Evolutionary conservation across 1,284 basidiomycete genomes (phyloP), one percentile per base, ranked within the genome.

Genomic region (Trichosporon sp.): DNA sequence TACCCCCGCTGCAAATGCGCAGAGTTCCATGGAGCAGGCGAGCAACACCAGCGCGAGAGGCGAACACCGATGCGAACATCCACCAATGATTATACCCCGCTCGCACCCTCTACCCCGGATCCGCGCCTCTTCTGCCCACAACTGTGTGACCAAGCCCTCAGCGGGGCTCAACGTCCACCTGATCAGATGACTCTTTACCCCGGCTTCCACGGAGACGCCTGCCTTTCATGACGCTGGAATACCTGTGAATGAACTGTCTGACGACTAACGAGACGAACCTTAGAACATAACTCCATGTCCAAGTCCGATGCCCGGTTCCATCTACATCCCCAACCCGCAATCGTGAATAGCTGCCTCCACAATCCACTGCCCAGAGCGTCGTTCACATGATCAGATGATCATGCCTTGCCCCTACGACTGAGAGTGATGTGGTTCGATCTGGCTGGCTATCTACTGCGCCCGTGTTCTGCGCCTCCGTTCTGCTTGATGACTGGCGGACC

Each of bases 241-340:
- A 26, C n/a, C 31, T 10, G 6, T 37, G 35, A 32, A n/a, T 16
- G 6, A 37, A 16, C 32, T 8, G 4, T 8, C 11, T 5, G 2
- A n/a, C 59, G 31, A 63, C 19, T 54, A 26, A 54, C 19, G 51
- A 21, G 10, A n/a, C 7, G 51, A 16, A 5, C 7, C 51, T 26
- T 19, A 31, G 59, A 3, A 31, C 31, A 37, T 8, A 35, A 16
- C 14, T 63, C 59, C 32, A 63, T 35, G 32, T 5, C 4, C 59
- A 63, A 63, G 59, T 63, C 59, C 59, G 59, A 63, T 63, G 19
- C 4, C 59, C 59, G 59, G 59, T 63, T 31, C 26, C 59, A 35
- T n/a, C 31, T 35, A 14, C 31, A 54, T 54, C 51, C 51, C 51
- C 51, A 54, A 19, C 51, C 51, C 51, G 19, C 51, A 54, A 5